Conservation (phyloP, 192 early-diverging fungal genomes). For the Oehlia diaphana region DNA sequence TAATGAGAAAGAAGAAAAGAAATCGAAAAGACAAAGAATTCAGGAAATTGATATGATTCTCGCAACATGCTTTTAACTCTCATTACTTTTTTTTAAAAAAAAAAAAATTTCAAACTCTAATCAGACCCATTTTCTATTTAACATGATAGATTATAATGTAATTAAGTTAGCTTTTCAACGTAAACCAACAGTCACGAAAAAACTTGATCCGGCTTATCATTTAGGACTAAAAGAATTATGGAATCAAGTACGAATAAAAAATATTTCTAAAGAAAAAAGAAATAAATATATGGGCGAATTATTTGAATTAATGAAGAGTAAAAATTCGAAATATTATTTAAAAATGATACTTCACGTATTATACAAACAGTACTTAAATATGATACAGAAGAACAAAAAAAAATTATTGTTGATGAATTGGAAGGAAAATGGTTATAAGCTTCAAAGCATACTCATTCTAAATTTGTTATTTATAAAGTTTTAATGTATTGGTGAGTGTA, state of each 20-base stretch:
- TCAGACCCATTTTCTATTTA: background rate
- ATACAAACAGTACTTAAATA: slow-evolving; percentile 92
- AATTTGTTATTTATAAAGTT: slow-evolving; percentile 85
- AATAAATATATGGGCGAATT: background rate
- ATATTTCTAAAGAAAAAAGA: background rate
- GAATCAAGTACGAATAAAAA: slow-evolving; percentile 7
- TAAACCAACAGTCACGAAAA: background rate
- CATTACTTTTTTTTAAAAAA: background rate
- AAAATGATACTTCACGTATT: slow-evolving; percentile 93
- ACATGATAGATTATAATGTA: background rate
- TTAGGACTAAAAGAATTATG: background rate
- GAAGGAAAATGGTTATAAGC: slow-evolving; percentile 73
- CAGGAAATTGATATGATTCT: background rate
- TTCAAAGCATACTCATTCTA: slow-evolving; percentile 79
- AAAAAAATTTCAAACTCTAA: background rate
- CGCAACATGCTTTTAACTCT: background rate
- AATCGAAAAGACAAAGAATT: background rate
- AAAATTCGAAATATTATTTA: slow-evolving; percentile 85
- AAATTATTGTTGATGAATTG: slow-evolving; percentile 79
- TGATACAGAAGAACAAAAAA: slow-evolving; percentile 75
- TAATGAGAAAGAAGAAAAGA: background rate
- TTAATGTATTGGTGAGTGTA: slow-evolving; percentile 72
- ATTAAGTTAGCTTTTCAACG: background rate
- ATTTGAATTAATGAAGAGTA: slow-evolving; percentile 64
- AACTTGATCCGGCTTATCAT: background rate